Percentiles rank a stretch among this genome's conserved stretches.
Conservation (phyloP, 495 filamentous ascomycete species). For the Neurospora discreta region DNA sequence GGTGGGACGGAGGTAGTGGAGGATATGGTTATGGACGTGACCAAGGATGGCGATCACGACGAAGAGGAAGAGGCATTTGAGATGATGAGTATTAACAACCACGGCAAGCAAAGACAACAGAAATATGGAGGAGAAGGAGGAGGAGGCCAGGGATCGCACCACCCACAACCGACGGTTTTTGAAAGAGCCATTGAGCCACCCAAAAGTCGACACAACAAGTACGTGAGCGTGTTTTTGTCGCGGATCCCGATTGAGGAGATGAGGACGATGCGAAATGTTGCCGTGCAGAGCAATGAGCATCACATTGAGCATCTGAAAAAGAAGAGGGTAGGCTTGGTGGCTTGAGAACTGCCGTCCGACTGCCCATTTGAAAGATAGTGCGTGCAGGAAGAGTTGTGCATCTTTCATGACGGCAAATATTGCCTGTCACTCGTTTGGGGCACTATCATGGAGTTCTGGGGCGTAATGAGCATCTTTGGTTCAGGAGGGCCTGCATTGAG, state of each 20-base stretch:
- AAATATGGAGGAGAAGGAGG: neutral
- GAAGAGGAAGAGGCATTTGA: slow-evolving; percentile 35
- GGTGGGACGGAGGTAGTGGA: slow-evolving; percentile 23
- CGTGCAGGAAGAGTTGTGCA: neutral
- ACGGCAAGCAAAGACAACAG: neutral
- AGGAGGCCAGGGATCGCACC: neutral
- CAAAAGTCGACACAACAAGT: slow-evolving; percentile 20
- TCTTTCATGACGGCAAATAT: neutral
- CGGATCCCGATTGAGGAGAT: slow-evolving; percentile 42
- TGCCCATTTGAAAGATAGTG: neutral
- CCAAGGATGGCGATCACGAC: slow-evolving; percentile 8
- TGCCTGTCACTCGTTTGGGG: neutral
- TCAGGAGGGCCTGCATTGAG: neutral
- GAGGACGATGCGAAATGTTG: slow-evolving; percentile 13
- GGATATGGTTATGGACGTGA: slow-evolving; percentile 21
- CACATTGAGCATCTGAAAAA: slow-evolving; percentile 15
- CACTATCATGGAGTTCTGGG: neutral
- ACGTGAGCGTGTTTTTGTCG: slow-evolving; percentile 52
- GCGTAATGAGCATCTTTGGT: neutral
- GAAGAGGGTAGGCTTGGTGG: slow-evolving; percentile 10
- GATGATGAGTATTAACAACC: slow-evolving; percentile 22
- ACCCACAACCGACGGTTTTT: slow-evolving; percentile 26
- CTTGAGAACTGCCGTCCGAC: neutral
- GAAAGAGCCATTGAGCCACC: slow-evolving; percentile 27
- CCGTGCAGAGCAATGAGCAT: slow-evolving; percentile 27